phyloP scores from a whole-genome alignment of 805 yeast genomes.

The Nakazawaea laoshanensis region DNA sequence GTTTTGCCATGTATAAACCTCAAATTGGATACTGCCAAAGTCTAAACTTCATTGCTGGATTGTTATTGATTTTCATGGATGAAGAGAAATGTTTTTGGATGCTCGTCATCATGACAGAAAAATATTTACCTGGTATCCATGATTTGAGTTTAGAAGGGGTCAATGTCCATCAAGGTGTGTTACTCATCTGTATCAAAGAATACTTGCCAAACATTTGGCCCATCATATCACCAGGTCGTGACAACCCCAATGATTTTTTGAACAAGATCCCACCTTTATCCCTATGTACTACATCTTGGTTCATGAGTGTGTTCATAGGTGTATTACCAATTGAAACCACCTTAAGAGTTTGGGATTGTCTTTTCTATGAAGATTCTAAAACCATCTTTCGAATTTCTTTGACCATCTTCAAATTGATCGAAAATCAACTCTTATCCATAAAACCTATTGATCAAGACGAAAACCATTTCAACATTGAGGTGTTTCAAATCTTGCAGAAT shows the following conservation, averaged over 20 bases:
- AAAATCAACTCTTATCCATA: constrained; percentile 42
- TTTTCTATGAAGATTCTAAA: constrained; percentile 88
- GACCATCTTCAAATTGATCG: constrained; percentile 69
- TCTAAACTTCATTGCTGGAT: constrained; percentile 85
- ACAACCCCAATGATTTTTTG: constrained; percentile 40
- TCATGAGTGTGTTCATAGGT: constrained; percentile 94
- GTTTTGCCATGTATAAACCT: constrained; percentile 82
- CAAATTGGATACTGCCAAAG: constrained; percentile 95
- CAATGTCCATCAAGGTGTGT: constrained; percentile 88
- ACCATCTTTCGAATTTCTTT: constrained; percentile 76
- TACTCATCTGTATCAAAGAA: constrained; percentile 80
- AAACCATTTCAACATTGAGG: constrained; percentile 21
- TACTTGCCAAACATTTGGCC: constrained; percentile 78
- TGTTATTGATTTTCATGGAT: constrained; percentile 72
- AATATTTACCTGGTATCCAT: constrained; percentile 85
- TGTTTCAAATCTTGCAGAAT: constrained; percentile 81
- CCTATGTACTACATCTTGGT: constrained; percentile 94
- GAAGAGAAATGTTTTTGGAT: constrained; percentile 95
- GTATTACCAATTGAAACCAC: constrained; percentile 83
- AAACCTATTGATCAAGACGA: constrained; percentile 15
- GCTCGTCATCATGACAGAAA: constrained; percentile 82
- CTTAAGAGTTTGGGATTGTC: constrained; percentile 87
- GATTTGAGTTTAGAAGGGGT: constrained; percentile 89
- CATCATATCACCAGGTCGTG: constrained; percentile 24
- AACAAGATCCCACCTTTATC: constrained; percentile 83